Evolutionary conservation across 768 basidiomycete genomes (phyloP).

Genomic region (Neoboletus subvelutipes): DNA sequence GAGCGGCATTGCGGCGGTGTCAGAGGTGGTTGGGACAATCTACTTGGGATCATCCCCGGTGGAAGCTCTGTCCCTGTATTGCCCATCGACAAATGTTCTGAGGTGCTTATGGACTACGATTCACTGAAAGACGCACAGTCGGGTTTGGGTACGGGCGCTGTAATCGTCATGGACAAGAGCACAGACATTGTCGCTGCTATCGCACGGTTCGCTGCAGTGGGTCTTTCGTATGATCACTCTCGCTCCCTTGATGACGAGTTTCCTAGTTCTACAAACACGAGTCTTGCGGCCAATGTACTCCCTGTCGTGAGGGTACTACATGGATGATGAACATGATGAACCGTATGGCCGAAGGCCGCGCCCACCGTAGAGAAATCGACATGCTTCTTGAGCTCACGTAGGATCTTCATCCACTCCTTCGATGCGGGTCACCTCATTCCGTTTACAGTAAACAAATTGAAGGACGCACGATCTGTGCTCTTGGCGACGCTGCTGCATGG

Average conservation of each 20-base stretch:
- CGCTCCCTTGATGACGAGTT: slow-evolving; percentile 4
- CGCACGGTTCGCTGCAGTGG: slow-evolving; percentile 82
- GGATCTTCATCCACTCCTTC: slow-evolving; percentile 24
- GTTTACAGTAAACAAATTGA: slow-evolving; percentile 85
- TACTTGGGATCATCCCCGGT: slow-evolving; percentile 95
- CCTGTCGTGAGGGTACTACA: slow-evolving; percentile 91
- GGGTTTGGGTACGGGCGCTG: slow-evolving; percentile 97
- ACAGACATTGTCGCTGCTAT: slow-evolving; percentile 95
- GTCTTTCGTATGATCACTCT: slow-evolving; percentile 13
- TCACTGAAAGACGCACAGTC: slow-evolving; percentile 94
- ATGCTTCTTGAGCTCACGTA: slow-evolving; percentile 96
- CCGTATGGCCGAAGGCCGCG: slow-evolving; percentile 89
- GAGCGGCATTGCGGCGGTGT: slow-evolving; percentile 98
- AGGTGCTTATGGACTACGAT: slow-evolving; percentile 98
- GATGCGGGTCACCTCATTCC: not conserved
- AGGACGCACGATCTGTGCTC: slow-evolving; percentile 94
- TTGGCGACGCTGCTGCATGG: slow-evolving; percentile 98
- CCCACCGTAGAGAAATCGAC: slow-evolving; percentile 92
- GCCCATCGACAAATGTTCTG: slow-evolving; percentile 76
- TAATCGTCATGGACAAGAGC: slow-evolving; percentile 98
- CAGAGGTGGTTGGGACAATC: slow-evolving; percentile 92
- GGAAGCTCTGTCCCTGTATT: slow-evolving; percentile 94
- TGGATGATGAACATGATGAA: slow-evolving; percentile 99
- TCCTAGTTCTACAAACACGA: slow-evolving; percentile 95
- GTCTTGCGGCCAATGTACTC: slow-evolving; percentile 96